These are phyloP conservation scores for Sphagnurus paluster DNA, from an alignment of 1,284 basidiomycete species.

Conservation along the genomic window DNA sequence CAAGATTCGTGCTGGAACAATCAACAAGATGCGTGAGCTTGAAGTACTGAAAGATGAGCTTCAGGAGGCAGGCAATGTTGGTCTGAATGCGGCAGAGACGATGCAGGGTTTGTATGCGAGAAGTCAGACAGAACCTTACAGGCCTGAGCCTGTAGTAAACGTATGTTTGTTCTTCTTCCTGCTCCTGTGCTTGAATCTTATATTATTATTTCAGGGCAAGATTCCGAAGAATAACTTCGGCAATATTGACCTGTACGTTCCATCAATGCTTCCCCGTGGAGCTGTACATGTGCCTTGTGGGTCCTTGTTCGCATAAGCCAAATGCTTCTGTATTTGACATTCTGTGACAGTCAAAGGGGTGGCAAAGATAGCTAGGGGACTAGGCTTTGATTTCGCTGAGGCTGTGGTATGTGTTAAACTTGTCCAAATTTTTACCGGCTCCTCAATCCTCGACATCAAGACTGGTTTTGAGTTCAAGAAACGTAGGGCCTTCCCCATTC, in stretches of 20 bases:
- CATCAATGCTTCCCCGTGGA: conserved; percentile 91
- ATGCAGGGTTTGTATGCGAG: conserved; percentile 89
- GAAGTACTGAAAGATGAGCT: conserved; percentile 61
- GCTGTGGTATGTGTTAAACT: conserved; percentile 68
- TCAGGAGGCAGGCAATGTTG: conserved; percentile 42
- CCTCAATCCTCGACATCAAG: conserved; percentile 30
- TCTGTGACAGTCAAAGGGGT: conserved; percentile 73
- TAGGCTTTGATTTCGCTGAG: conserved; percentile 91
- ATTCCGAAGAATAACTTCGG: conserved; percentile 96
- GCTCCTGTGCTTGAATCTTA: conserved; percentile 15
- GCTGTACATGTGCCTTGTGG: conserved; percentile 87
- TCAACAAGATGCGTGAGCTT: conserved; percentile 81
- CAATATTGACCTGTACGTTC: conserved; percentile 95
- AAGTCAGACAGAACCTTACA: conserved; percentile 84
- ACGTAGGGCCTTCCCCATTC: conserved; percentile 80
- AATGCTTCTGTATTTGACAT: conserved; percentile 9
- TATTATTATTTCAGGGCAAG: conserved; percentile 61
- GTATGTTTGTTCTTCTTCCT: conserved; percentile 42
- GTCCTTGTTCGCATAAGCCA: conserved; percentile 26
- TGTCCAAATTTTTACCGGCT: conserved; percentile 14
- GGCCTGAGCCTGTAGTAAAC: conserved; percentile 78
- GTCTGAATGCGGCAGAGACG: conserved; percentile 50
- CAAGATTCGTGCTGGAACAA: conserved; percentile 84
- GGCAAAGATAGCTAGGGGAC: conserved; percentile 84
- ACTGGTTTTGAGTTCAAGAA: conserved; percentile 97